These are phyloP conservation scores for Cytospora paraplurivora DNA, from an alignment of 2,329 filamentous ascomycete species.

Conservation along the genomic window DNA sequence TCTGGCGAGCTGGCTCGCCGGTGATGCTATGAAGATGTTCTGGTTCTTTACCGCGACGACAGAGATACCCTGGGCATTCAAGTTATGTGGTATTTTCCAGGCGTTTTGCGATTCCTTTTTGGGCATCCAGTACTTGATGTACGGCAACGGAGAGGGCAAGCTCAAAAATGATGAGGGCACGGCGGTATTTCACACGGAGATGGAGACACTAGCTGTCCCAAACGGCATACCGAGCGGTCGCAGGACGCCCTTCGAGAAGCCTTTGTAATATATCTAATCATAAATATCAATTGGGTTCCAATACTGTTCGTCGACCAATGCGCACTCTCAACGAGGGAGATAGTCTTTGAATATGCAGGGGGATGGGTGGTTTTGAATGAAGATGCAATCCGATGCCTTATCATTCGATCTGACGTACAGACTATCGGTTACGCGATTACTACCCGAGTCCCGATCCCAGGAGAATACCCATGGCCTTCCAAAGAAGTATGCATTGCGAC, in stretches of 20 bases:
- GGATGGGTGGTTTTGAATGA: neutral
- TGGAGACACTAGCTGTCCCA: slow-evolving; percentile 32
- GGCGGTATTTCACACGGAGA: slow-evolving; percentile 30
- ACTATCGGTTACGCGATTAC: too few species aligned
- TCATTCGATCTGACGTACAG: too few species aligned
- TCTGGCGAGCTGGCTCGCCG: slow-evolving; percentile 74
- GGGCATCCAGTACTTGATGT: slow-evolving; percentile 73
- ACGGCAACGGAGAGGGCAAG: slow-evolving; percentile 53
- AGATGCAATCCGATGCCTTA: too few species aligned
- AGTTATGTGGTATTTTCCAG: slow-evolving; percentile 81
- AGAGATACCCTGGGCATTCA: slow-evolving; percentile 76
- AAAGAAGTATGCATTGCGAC: neutral
- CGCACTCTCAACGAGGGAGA: neutral
- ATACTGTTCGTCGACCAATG: slow-evolving; percentile 2
- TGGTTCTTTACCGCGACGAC: slow-evolving; percentile 76
- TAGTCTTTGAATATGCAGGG: neutral
- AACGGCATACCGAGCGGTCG: slow-evolving; percentile 23
- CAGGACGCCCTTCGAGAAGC: slow-evolving; percentile 28
- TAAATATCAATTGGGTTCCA: neutral
- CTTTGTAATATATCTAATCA: slow-evolving; percentile 17
- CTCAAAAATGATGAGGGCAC: slow-evolving; percentile 38
- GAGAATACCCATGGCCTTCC: neutral
- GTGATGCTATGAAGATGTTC: slow-evolving; percentile 85
- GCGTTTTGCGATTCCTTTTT: slow-evolving; percentile 74
- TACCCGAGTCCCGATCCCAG: too few species aligned